Evolutionary conservation across 2,329 filamentous ascomycete species (phyloP).

Genomic region (Orbilia oligospora): DNA sequence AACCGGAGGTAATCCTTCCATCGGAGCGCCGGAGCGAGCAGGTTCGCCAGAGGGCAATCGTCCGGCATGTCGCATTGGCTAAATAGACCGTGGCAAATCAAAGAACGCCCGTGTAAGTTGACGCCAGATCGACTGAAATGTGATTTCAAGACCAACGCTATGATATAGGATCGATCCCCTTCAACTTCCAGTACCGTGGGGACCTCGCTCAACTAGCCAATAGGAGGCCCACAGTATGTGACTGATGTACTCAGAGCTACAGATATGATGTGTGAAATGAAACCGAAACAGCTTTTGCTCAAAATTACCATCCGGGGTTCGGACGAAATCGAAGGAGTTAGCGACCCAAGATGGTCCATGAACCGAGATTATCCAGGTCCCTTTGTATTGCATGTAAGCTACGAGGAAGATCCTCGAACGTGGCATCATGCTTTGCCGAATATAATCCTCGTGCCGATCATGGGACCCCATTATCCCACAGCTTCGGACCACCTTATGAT

Average conservation of each 20-base stretch:
- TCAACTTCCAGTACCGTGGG: constrained; percentile 10
- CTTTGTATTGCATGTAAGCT: constrained; percentile 26
- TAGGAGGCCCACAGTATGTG: constrained; percentile 32
- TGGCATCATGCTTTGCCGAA: constrained; percentile 59
- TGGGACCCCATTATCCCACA: constrained; percentile 50
- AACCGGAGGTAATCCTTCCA: constrained; percentile 53
- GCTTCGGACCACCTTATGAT: constrained; percentile 40
- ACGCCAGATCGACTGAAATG: constrained; percentile 39
- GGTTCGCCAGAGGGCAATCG: constrained; percentile 31
- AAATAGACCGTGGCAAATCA: constrained; percentile 52
- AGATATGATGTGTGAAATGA: constrained; percentile 29
- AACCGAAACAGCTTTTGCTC: constrained; percentile 29
- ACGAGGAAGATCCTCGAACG: constrained; percentile 55
- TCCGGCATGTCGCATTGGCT: constrained; percentile 51
- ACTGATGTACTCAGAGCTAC: constrained; percentile 29
- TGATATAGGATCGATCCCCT: constrained; percentile 25
- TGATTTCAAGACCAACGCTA: constrained; percentile 22
- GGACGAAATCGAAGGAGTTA: constrained; percentile 37
- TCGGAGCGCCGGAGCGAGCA: constrained; percentile 48
- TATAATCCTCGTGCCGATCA: constrained; percentile 61
- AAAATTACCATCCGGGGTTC: constrained; percentile 30
- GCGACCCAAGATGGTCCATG: constrained; percentile 28
- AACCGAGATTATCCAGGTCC: constrained; percentile 39
- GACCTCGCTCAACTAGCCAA: constrained; percentile 17
- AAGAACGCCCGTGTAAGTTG: constrained; percentile 25